These are phyloP conservation scores for Fraxinus excelsior DNA, from an alignment of 257 asterid species.

Conservation along the genomic window DNA sequence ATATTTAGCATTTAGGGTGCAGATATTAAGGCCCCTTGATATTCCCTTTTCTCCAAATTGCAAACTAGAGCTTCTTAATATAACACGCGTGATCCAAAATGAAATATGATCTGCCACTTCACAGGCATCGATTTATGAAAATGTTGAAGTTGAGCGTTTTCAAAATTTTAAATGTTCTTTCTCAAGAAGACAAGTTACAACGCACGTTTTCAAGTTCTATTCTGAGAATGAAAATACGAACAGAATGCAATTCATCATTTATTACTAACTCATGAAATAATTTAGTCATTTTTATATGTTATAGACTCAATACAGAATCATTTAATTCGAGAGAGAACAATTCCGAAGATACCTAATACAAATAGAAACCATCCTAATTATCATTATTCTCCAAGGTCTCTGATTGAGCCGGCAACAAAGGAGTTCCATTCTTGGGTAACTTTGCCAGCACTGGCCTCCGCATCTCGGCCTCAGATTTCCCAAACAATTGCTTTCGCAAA, in stretches of 20 bases:
- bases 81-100: too few species aligned
- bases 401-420: slow-evolving; percentile 44
- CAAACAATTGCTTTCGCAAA: slow-evolving; percentile 19
- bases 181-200: background rate
- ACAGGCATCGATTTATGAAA: background rate
- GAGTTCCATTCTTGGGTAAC: background rate
- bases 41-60: background rate
- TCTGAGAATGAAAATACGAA: background rate
- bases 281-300: background rate
- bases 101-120: background rate
- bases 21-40: too few species aligned
- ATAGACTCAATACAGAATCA: background rate
- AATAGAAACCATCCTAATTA: slow-evolving; percentile 19
- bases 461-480: background rate
- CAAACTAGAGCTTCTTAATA: too few species aligned
- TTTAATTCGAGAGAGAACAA: background rate
- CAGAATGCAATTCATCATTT: background rate
- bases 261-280: background rate
- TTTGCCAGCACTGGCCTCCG: background rate
- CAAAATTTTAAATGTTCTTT: background rate
- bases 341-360: slow-evolving; percentile 19
- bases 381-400: slow-evolving; percentile 28
- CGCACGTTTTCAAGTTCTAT: background rate
- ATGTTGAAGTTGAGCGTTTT: background rate
- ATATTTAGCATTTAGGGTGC: too few species aligned